Conservation (phyloP, 495 filamentous ascomycete species). For the Podospora pseudocomata region DNA sequence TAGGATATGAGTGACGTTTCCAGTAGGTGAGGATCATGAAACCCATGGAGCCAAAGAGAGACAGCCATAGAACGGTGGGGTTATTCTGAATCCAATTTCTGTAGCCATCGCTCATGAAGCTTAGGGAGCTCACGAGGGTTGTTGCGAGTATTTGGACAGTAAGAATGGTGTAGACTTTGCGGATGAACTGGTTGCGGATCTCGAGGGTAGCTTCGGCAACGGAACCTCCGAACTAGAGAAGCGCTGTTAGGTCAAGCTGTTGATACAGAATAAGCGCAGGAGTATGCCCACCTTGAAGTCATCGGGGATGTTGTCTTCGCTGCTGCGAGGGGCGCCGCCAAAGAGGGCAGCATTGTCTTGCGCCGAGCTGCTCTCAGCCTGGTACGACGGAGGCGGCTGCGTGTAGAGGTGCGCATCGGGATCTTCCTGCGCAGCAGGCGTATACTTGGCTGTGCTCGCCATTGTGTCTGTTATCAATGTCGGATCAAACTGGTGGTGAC, state of each 20-base stretch:
- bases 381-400: slow-evolving; percentile 82
- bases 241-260: background rate
- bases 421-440: slow-evolving; percentile 68
- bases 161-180: slow-evolving; percentile 62
- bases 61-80: slow-evolving; percentile 78
- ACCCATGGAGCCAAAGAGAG: slow-evolving; percentile 72
- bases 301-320: slow-evolving; percentile 89
- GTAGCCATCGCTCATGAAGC: slow-evolving; percentile 79
- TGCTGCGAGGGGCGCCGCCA: slow-evolving; percentile 56
- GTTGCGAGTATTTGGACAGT: slow-evolving; percentile 88
- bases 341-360: slow-evolving; percentile 40
- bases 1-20: slow-evolving; percentile 96
- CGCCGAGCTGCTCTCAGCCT: slow-evolving; percentile 39
- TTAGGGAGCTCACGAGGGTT: slow-evolving; percentile 71
- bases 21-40: slow-evolving; percentile 90
- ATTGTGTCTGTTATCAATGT: slow-evolving; percentile 37
- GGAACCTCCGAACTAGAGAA: slow-evolving; percentile 72
- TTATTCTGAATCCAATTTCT: slow-evolving; percentile 83
- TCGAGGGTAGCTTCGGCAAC: slow-evolving; percentile 91
- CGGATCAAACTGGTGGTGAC: background rate
- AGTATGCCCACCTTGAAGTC: slow-evolving; percentile 75
- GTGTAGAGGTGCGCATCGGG: slow-evolving; percentile 64
- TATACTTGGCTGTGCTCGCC: slow-evolving; percentile 67
- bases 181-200: slow-evolving; percentile 95
- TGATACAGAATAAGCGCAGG: background rate